A percentile compares a stretch with the other conserved stretches of the same genome.
Evolutionary conservation across 805 yeast species (phyloP).

Genomic region (Kazachstania kunashirensis): DNA sequence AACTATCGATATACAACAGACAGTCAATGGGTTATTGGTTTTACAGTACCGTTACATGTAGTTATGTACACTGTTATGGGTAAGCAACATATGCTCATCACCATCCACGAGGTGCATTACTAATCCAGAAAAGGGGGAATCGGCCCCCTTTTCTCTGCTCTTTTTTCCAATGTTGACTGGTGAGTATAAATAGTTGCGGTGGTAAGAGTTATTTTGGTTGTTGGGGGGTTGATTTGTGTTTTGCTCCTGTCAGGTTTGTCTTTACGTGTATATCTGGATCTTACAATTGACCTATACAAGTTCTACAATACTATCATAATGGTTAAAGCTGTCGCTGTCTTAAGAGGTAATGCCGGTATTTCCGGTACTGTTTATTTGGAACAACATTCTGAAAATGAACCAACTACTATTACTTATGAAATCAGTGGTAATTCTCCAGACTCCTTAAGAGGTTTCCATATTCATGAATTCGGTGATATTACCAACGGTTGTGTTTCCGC

Average conservation of each 20-base stretch:
- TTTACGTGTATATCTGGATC: neutral
- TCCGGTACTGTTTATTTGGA: slow-evolving; percentile 81
- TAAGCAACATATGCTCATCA: too few relatives aligned
- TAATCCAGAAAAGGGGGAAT: neutral
- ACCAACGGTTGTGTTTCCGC: slow-evolving; percentile 98
- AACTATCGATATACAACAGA: too few relatives aligned
- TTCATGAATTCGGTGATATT: slow-evolving; percentile 94
- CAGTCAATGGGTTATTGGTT: too few relatives aligned
- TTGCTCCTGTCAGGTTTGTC: too few relatives aligned
- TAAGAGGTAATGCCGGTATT: slow-evolving; percentile 90
- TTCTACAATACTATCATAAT: slow-evolving; percentile 11
- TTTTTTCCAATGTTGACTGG: too few relatives aligned
- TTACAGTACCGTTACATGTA: too few relatives aligned
- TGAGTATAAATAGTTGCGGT: neutral
- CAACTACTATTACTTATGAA: slow-evolving; percentile 82
- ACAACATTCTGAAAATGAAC: slow-evolving; percentile 68
- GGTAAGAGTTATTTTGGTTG: neutral
- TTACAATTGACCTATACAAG: neutral
- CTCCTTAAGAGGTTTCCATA: slow-evolving; percentile 93
- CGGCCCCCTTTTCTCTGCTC: neutral
- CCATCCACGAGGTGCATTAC: too few relatives aligned
- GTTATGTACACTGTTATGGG: too few relatives aligned
- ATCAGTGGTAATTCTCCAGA: slow-evolving; percentile 82
- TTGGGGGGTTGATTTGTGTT: too few relatives aligned
- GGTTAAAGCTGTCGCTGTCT: slow-evolving; percentile 70